Evolutionary conservation across 1,284 basidiomycete genomes (phyloP), one percentile per base, ranked within the genome.

Genomic region (Pisolithus thermaeus): DNA sequence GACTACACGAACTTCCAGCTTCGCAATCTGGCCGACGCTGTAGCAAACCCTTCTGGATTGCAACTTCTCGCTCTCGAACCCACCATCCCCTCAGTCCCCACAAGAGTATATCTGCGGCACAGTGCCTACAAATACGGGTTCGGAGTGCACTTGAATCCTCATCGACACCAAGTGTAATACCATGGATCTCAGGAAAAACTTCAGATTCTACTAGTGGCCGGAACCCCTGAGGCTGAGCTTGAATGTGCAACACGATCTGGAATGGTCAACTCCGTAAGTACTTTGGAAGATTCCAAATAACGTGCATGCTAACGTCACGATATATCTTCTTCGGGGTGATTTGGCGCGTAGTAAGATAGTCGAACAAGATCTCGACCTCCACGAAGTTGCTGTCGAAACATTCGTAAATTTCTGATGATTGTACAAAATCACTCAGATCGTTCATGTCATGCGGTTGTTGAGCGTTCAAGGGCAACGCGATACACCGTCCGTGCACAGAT

Each of bases 31-130:
- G 79, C 38, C 85, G 74, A 14, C 63, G 74, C 55, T 74, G 64
- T 14, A 87, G 66, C 42, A 62, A 61, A 41, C 73, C 74, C 45
- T 82, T 80, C 43, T 84, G 63, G 55, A 78, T 75, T 8, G 84
- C 85, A 60, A 81, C 84, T 66, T 73, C 74, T 36, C 88, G 77
- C 65, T 90, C 87, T 51, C 83, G 72, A 22, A 87, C 68, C 87
- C 88, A 90, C 87, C 87, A 90, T 37, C 83, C 84, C 52, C 76
- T 79, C 46, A 90, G 59, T 6, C 87, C 87, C 73, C 79, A 86
- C 3, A 89, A 69, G 11, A 90, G 72, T 1, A 89, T 74, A 62
- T 89, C 86, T 0, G 80, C 74, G 2, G 88, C 83, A 60, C 87
- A 90, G 41, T 80, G 67, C 50, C 87, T 72, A 60, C 87, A 90